Conservation (phyloP, 1,139 yeast species). For the Diutina ranongensis region DNA sequence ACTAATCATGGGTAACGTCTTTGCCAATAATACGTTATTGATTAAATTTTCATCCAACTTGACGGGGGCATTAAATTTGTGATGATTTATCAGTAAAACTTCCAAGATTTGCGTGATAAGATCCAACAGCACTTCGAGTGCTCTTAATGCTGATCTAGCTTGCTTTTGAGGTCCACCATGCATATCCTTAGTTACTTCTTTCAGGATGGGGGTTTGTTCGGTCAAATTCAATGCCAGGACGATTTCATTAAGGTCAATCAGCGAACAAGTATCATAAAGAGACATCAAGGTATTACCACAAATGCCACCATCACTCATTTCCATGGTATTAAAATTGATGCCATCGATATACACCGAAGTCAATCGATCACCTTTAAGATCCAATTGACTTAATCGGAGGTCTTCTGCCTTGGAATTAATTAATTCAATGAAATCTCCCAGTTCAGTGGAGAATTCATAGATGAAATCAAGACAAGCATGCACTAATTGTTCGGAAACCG, state of each 20-base stretch:
- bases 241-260: background rate
- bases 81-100: background rate
- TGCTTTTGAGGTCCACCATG: background rate
- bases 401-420: constrained; percentile 7
- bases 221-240: background rate
- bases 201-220: background rate
- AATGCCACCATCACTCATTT: constrained; percentile 18
- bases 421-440: constrained; percentile 41
- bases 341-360: constrained; percentile 47
- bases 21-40: constrained; percentile 16
- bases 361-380: constrained; percentile 23
- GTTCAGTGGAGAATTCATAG: constrained; percentile 57
- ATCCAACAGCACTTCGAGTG: constrained; percentile 5
- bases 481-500: constrained; percentile 24
- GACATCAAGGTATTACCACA: background rate
- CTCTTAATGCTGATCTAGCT: background rate
- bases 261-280: constrained; percentile 1
- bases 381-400: constrained; percentile 15
- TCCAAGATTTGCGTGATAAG: background rate
- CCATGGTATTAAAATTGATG: constrained; percentile 47
- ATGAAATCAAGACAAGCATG: constrained; percentile 48
- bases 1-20: constrained; percentile 28
- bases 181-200: background rate
- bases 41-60: constrained; percentile 15
- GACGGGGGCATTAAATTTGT: constrained; percentile 13